Evolutionary conservation across 257 asterid species (phyloP).

Genomic region (Eucommia ulmoides): DNA sequence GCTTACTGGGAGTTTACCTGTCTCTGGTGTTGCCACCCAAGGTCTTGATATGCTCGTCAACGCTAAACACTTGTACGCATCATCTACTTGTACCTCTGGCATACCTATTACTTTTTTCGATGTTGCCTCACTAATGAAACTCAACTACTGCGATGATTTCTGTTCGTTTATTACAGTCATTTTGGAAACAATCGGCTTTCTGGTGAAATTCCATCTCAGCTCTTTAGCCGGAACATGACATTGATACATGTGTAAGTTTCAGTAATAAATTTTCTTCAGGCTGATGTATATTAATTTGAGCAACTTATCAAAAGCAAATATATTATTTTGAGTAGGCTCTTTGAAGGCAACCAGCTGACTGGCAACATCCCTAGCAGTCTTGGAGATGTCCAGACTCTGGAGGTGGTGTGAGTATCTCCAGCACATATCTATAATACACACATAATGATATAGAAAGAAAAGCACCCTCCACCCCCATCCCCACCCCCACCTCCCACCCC

Average conservation of each 20-base stretch:
- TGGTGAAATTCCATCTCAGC: slow-evolving; percentile 60
- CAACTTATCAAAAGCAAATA: no score
- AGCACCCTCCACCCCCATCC: no score
- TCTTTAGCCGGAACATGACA: slow-evolving; percentile 45
- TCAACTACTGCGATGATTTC: neutral
- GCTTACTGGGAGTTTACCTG: slow-evolving; percentile 68
- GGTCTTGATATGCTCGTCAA: slow-evolving; percentile 83
- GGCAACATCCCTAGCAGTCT: slow-evolving; percentile 66
- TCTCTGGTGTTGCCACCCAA: slow-evolving; percentile 49
- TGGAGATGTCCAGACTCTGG: slow-evolving; percentile 43
- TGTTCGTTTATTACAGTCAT: slow-evolving; percentile 41
- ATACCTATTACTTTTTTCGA: neutral
- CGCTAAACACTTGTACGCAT: slow-evolving; percentile 67
- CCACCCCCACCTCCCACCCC: no score
- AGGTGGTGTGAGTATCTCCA: slow-evolving; percentile 76
- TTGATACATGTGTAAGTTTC: slow-evolving; percentile 81
- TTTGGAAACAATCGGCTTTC: slow-evolving; percentile 64
- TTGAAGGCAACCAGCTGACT: slow-evolving; percentile 47
- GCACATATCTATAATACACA: no score
- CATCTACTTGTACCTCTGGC: slow-evolving; percentile 1
- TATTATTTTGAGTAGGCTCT: slow-evolving; percentile 45
- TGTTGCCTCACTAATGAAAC: no score
- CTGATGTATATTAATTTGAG: no score
- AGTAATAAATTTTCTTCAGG: neutral
- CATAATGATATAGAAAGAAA: no score